Evolutionary conservation across 2,329 filamentous ascomycete species (phyloP).

Genomic region (Cytospora mali): DNA sequence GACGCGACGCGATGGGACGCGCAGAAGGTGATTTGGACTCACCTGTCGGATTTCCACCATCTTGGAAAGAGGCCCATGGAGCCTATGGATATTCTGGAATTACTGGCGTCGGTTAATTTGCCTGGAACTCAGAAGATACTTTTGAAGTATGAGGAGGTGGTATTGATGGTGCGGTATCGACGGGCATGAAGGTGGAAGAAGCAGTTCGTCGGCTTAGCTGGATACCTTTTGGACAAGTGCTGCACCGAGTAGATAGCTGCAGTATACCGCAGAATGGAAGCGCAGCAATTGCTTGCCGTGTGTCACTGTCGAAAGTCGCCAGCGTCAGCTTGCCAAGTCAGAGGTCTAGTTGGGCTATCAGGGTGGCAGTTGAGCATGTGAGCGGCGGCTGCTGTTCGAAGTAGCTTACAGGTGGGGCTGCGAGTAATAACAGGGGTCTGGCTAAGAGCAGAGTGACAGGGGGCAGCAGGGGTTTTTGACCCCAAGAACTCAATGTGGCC

Average conservation of each 20-base stretch:
- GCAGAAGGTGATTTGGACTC: background rate
- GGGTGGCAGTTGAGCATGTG: background rate
- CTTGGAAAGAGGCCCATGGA: constrained; percentile 14
- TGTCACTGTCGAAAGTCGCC: constrained; percentile 2
- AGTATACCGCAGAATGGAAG: background rate
- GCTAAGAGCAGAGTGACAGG: background rate
- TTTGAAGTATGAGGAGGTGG: background rate
- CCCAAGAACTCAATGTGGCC: background rate
- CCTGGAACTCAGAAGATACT: background rate
- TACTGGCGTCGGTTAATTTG: background rate
- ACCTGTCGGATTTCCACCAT: constrained; percentile 34
- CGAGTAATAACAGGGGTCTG: background rate
- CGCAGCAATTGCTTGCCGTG: background rate
- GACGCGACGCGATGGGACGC: background rate
- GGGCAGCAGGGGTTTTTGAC: background rate
- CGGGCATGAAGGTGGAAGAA: background rate
- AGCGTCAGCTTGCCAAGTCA: constrained; percentile 10
- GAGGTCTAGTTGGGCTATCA: background rate
- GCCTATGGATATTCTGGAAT: constrained; percentile 15
- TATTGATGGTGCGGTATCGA: constrained; percentile 5
- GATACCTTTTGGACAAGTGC: background rate
- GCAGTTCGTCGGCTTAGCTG: background rate
- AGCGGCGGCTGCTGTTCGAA: background rate
- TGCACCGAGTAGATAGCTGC: background rate
- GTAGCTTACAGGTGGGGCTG: background rate